Conservation (phyloP, 2,329 filamentous ascomycete genomes). For the Cytospora piceae region DNA sequence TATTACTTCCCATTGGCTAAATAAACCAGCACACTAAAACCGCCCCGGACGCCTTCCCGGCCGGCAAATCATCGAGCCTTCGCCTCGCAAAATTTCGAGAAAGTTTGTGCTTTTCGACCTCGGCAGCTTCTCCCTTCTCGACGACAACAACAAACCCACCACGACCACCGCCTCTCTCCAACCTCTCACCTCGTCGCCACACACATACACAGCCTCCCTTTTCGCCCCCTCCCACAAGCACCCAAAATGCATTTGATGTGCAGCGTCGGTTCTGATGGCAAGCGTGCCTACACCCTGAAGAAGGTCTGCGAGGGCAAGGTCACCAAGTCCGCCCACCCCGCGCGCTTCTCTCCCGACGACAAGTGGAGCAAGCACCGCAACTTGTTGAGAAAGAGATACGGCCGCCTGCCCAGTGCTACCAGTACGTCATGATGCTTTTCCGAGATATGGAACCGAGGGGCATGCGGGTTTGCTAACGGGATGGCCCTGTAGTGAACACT, state of each 20-base stretch:
- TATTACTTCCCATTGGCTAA: not conserved
- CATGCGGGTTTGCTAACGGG: not conserved
- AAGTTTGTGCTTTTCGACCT: slow-evolving; percentile 1
- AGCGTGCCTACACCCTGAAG: slow-evolving; percentile 93
- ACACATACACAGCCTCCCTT: not conserved
- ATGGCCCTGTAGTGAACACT: slow-evolving; percentile 1
- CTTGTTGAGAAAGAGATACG: slow-evolving; percentile 91
- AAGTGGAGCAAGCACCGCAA: slow-evolving; percentile 98
- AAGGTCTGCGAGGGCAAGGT: slow-evolving; percentile 83
- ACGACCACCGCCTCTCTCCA: not conserved
- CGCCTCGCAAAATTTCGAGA: slow-evolving; percentile 4
- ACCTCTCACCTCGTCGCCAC: not conserved
- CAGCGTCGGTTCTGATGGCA: slow-evolving; percentile 80
- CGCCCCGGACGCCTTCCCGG: not conserved
- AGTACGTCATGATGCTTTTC: slow-evolving; percentile 44
- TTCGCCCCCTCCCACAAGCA: not conserved
- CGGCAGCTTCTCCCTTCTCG: not conserved
- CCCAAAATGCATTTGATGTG: slow-evolving; percentile 71
- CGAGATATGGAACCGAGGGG: not conserved
- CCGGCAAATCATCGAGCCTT: not conserved
- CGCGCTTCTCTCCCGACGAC: slow-evolving; percentile 96
- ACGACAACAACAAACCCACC: not conserved
- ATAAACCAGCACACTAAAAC: not conserved
- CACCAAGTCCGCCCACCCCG: slow-evolving; percentile 94
- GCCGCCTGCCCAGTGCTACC: slow-evolving; percentile 82